Conservation (phyloP, 2,329 filamentous ascomycete species). For the Botrytis sinoallii region DNA sequence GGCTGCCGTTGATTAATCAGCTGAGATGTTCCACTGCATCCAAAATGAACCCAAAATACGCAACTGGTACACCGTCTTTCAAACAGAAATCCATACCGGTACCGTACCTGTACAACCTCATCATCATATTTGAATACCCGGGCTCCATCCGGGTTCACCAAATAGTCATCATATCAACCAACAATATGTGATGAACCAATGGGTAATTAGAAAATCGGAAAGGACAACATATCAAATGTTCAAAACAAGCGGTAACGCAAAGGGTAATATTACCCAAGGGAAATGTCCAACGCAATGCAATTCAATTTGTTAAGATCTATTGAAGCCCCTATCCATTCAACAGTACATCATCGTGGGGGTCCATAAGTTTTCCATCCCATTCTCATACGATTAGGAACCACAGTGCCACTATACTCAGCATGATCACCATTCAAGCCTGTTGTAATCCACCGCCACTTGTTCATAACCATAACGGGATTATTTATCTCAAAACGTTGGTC, state of each 20-base stretch:
- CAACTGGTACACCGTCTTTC: constrained; percentile 17
- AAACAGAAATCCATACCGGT: background rate
- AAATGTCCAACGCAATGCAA: background rate
- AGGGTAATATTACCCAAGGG: constrained; percentile 4
- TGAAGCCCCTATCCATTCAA: constrained; percentile 16
- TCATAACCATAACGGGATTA: background rate
- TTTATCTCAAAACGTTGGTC: background rate
- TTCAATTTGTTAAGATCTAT: constrained; percentile 10
- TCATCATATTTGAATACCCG: constrained; percentile 10
- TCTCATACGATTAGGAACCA: constrained; percentile 15
- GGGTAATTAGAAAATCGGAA: background rate
- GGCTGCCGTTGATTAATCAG: constrained; percentile 17
- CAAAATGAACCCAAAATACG: background rate
- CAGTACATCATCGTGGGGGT: constrained; percentile 16
- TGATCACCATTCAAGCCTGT: background rate
- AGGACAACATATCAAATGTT: constrained; percentile 10
- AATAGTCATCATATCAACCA: background rate
- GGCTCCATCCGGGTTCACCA: background rate
- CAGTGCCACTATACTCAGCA: constrained; percentile 1
- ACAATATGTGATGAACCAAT: background rate
- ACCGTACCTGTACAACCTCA: constrained; percentile 7
- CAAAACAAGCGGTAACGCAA: constrained; percentile 14
- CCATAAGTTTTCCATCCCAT: constrained; percentile 14
- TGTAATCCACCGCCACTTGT: constrained; percentile 7
- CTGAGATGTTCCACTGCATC: constrained; percentile 13